These are phyloP conservation scores for Endoconidiophora laricicola DNA, from an alignment of 2,329 filamentous ascomycete species.

Conservation along the genomic window DNA sequence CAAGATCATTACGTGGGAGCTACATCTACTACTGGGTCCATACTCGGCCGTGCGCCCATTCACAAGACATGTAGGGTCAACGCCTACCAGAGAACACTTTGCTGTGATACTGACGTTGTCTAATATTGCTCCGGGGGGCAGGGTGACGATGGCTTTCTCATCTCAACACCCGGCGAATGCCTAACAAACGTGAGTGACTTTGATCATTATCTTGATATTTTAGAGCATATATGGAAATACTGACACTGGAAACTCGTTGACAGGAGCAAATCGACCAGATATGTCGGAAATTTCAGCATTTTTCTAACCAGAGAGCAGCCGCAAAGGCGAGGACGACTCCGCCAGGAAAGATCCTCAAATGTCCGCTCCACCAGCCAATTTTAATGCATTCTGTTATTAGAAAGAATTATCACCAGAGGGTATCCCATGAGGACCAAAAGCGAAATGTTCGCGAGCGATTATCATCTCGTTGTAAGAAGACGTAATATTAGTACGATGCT, in stretches of 20 bases:
- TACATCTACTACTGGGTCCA: slow-evolving; percentile 41
- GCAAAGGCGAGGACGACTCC: background rate
- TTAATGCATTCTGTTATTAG: no score
- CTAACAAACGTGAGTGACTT: slow-evolving; percentile 37
- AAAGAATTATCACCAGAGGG: no score
- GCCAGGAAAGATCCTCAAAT: no score
- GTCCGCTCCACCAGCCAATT: no score
- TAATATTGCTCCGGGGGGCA: slow-evolving; percentile 16
- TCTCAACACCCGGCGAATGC: slow-evolving; percentile 39
- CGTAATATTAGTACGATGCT: no score
- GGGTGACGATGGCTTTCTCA: slow-evolving; percentile 46
- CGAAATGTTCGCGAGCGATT: no score
- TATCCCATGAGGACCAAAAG: no score
- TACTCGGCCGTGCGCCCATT: background rate
- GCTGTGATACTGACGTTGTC: background rate
- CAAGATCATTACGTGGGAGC: slow-evolving; percentile 40
- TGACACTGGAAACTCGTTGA: background rate
- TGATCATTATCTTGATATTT: background rate
- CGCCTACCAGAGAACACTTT: no score
- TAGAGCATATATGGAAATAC: background rate
- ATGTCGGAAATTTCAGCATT: slow-evolving; percentile 39
- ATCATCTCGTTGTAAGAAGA: no score
- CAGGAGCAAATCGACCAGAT: slow-evolving; percentile 49
- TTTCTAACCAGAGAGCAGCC: slow-evolving; percentile 30
- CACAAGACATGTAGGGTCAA: no score